phyloP scores from a whole-genome alignment of 768 basidiomycete genomes.

The Rhodotorula sphaerocarpa region DNA sequence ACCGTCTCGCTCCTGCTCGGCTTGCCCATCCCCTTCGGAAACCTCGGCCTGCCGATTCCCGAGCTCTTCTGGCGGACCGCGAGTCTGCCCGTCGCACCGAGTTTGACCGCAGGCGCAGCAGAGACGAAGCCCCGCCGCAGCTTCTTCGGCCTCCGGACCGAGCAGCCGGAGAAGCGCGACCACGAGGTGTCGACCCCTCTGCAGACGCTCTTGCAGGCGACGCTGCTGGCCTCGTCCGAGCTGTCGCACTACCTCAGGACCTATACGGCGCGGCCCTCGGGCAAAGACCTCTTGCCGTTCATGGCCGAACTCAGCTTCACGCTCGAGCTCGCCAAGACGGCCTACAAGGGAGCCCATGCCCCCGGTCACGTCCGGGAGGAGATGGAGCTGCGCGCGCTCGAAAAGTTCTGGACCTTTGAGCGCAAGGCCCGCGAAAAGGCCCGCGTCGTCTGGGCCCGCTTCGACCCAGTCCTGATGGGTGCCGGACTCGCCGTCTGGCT shows the following conservation, averaged over 20 bases:
- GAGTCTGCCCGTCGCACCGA: conserved; percentile 21
- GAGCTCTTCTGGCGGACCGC: conserved; percentile 63
- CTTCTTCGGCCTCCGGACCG: conserved; percentile 13
- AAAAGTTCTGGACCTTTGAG: conserved; percentile 50
- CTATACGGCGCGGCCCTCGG: conserved; percentile 64
- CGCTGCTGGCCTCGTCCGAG: conserved; percentile 65
- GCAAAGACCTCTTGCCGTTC: conserved; percentile 57
- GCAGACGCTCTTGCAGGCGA: conserved; percentile 52
- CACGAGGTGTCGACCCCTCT: conserved; percentile 36
- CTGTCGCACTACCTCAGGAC: conserved; percentile 65
- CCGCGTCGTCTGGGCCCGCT: conserved; percentile 87
- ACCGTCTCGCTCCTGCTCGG: conserved; percentile 82
- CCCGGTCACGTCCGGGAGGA: conserved; percentile 15
- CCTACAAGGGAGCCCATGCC: conserved; percentile 29
- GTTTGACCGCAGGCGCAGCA: not conserved
- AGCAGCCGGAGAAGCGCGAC: conserved; percentile 12
- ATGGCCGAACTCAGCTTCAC: conserved; percentile 35
- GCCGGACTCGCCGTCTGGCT: conserved; percentile 59
- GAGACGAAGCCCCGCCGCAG: conserved; percentile 27
- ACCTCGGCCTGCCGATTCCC: conserved; percentile 82
- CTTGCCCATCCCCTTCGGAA: conserved; percentile 89
- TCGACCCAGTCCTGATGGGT: conserved; percentile 68
- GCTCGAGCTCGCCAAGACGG: conserved; percentile 28
- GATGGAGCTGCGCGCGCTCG: conserved; percentile 33
- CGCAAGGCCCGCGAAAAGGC: conserved; percentile 61